These are phyloP conservation scores for Alloteropsis semialata DNA, from an alignment of 176 grass and related monocot genomes.

Conservation along the genomic window DNA sequence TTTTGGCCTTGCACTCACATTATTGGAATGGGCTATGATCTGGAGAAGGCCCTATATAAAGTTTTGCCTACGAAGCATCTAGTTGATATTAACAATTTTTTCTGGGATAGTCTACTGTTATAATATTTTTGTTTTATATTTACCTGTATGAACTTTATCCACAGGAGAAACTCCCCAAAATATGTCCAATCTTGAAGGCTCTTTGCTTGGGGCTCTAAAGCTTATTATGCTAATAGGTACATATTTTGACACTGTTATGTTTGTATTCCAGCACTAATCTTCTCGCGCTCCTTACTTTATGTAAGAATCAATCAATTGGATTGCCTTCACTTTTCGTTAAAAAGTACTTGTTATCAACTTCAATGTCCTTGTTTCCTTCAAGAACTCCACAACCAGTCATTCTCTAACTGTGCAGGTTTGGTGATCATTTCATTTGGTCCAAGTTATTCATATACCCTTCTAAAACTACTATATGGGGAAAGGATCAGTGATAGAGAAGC, in stretches of 20 bases:
- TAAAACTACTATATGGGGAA: conserved; percentile 78
- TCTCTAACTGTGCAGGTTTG: conserved; percentile 57
- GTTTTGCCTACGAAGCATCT: conserved; percentile 14
- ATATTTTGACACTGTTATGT: neutral
- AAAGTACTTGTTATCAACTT: neutral
- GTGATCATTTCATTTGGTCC: conserved; percentile 94
- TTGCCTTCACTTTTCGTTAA: neutral
- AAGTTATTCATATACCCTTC: conserved; percentile 93
- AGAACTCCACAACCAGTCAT: neutral
- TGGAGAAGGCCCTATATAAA: neutral
- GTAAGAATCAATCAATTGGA: neutral
- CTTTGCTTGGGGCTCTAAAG: conserved; percentile 79
- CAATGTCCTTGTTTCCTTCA: conserved; percentile 3
- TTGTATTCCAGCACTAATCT: conserved; percentile 16
- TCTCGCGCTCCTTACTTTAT: neutral
- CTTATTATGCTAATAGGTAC: conserved; percentile 90
- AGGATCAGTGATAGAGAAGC: conserved; percentile 87
- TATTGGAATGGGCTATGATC: neutral
- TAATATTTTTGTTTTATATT: conserved; percentile 23
- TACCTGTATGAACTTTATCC: conserved; percentile 15
- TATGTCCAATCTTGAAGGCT: conserved; percentile 61
- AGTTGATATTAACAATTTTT: neutral
- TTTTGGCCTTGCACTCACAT: conserved; percentile 9
- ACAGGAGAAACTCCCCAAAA: conserved; percentile 64
- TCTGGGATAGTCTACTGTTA: neutral